Evolutionary conservation across 208 protist genomes (phyloP).

Genomic region (Wallacemonas sp.): DNA sequence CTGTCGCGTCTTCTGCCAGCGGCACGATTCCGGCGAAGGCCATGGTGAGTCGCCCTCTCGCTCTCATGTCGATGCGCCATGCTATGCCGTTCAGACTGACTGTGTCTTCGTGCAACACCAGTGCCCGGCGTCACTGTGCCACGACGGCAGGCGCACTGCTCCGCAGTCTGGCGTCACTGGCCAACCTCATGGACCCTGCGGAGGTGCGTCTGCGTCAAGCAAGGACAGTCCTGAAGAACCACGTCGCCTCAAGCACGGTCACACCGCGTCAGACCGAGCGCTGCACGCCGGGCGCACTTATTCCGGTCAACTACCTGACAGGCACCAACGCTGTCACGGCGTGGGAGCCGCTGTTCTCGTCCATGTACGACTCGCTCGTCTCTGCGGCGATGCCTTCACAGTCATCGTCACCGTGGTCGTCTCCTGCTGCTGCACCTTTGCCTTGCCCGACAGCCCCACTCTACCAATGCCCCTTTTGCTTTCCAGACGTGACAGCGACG

Average conservation of each 20-base stretch:
- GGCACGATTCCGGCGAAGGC: too few species aligned
- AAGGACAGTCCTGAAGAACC: neutral
- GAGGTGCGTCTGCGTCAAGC: neutral
- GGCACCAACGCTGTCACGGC: neutral
- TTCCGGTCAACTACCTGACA: conserved; percentile 1
- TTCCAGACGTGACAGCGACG: neutral
- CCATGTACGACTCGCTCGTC: too few species aligned
- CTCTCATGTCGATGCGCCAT: too few species aligned
- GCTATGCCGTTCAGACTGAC: too few species aligned
- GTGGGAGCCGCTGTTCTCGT: conserved; percentile 7
- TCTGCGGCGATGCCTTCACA: neutral
- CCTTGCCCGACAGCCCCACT: neutral
- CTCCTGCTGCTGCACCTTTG: neutral
- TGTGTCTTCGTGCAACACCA: neutral
- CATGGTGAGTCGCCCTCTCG: too few species aligned
- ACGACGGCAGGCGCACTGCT: too few species aligned
- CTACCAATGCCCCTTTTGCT: conserved; percentile 5
- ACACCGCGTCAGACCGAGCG: neutral
- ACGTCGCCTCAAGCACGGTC: neutral
- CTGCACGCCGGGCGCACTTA: conserved; percentile 1
- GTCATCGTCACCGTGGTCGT: too few species aligned
- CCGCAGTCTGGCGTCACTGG: neutral
- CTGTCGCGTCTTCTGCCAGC: too few species aligned
- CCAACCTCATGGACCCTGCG: neutral
- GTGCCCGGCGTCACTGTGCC: neutral